Conservation (phyloP, 2,329 filamentous ascomycete species). For the Arthrobotrys entomopaga region DNA sequence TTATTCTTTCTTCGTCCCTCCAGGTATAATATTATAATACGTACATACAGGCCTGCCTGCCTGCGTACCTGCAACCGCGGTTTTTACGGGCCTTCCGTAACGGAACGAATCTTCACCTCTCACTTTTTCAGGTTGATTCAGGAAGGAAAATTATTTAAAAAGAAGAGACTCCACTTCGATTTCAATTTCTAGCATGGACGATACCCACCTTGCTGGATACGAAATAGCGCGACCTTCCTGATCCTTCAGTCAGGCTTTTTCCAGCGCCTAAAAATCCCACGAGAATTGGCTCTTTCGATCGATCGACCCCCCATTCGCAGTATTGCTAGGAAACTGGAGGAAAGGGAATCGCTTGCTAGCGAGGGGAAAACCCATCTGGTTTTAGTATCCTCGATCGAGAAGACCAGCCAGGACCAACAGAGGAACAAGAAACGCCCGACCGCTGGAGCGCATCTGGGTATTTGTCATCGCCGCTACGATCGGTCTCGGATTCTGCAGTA, state of each 20-base stretch:
- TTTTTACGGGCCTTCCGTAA: background rate
- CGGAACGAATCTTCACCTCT: background rate
- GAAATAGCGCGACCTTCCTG: conserved; percentile 43
- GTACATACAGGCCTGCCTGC: too few relatives aligned
- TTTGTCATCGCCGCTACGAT: conserved; percentile 50
- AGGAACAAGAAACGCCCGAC: background rate
- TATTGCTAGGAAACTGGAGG: background rate
- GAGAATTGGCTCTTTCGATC: conserved; percentile 29
- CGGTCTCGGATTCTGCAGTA: conserved; percentile 19
- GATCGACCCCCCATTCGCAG: conserved; percentile 8
- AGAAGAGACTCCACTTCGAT: too few relatives aligned
- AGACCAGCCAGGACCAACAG: conserved; percentile 11
- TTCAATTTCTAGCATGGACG: conserved; percentile 21
- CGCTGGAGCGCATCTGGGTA: conserved; percentile 18
- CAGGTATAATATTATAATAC: too few relatives aligned
- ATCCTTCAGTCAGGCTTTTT: conserved; percentile 41
- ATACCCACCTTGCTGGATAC: conserved; percentile 38
- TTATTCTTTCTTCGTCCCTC: background rate
- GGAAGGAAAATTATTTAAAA: background rate
- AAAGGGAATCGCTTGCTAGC: background rate
- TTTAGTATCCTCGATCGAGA: conserved; percentile 40
- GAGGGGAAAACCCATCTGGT: conserved; percentile 19
- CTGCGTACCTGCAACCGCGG: too few relatives aligned
- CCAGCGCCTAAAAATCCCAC: conserved; percentile 44
- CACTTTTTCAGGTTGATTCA: background rate